Evolutionary conservation across 2,329 filamentous ascomycete genomes (phyloP).

Genomic region (Achaetomium macrosporum): DNA sequence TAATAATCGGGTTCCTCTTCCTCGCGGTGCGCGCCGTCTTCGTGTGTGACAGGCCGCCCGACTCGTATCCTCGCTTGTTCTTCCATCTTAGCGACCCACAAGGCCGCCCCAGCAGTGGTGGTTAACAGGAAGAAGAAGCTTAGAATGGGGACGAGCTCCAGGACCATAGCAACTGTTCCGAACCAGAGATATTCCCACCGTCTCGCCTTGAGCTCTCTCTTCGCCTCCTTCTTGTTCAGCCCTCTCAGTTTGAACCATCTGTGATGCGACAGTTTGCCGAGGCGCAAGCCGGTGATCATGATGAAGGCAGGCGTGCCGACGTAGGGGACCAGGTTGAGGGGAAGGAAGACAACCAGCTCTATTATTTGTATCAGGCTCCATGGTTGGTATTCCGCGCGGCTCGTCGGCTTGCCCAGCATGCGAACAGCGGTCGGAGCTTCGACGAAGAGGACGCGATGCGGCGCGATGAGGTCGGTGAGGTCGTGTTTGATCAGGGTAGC

Average conservation of each 20-base stretch:
- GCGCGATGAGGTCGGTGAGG: conserved; percentile 60
- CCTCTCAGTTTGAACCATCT: conserved; percentile 80
- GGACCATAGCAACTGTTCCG: conserved; percentile 72
- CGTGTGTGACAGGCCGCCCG: conserved; percentile 16
- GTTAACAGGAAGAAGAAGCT: conserved; percentile 95
- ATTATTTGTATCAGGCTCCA: conserved; percentile 88
- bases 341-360: conserved; percentile 72
- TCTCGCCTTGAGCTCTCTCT: conserved; percentile 60
- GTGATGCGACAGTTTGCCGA: conserved; percentile 86
- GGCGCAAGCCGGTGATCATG: conserved; percentile 76
- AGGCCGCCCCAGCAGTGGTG: conserved; percentile 72
- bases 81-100: conserved; percentile 82
- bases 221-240: conserved; percentile 66
- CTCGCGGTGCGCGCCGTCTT: conserved; percentile 14
- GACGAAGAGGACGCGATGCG: conserved; percentile 57
- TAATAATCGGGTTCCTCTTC: conserved; percentile 21
- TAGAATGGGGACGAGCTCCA: conserved; percentile 82
- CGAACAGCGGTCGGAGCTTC: conserved; percentile 69
- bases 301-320: conserved; percentile 82
- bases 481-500: conserved; percentile 70
- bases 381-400: conserved; percentile 71
- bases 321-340: conserved; percentile 81
- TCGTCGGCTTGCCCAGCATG: conserved; percentile 76
- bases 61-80: conserved; percentile 24
- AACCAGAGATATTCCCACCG: conserved; percentile 91